Conservation (phyloP, 1,284 basidiomycete species). For the Cutaneotrichosporon cavernicola region DNA sequence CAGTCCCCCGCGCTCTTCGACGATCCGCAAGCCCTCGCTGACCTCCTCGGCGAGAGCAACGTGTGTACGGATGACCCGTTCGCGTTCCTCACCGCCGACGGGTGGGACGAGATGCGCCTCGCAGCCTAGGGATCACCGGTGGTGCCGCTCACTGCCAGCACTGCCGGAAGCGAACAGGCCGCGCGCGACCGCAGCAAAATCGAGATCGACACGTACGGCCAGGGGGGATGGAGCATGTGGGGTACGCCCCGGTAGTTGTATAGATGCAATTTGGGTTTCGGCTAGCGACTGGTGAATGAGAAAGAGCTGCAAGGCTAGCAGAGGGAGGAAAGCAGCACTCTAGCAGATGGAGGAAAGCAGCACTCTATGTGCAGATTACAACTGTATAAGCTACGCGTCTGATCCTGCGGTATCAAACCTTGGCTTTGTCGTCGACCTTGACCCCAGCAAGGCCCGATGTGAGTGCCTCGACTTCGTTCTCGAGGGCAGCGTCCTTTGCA, state of each 20-base stretch:
- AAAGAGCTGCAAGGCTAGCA: no score
- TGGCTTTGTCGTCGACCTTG: conserved; percentile 8
- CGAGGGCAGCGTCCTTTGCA: background rate
- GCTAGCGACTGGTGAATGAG: no score
- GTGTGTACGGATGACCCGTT: conserved; percentile 32
- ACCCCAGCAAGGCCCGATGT: conserved; percentile 8
- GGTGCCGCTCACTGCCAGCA: no score
- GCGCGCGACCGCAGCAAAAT: background rate
- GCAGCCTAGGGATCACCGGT: background rate
- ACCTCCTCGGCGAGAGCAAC: conserved; percentile 28
- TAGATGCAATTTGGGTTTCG: no score
- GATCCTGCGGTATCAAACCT: background rate
- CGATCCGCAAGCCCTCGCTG: conserved; percentile 26
- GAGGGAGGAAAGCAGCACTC: background rate
- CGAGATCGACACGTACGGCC: no score
- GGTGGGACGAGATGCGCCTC: conserved; percentile 21
- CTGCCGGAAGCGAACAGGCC: no score
- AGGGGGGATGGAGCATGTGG: no score
- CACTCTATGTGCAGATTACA: background rate
- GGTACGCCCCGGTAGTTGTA: no score
- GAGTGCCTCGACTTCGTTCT: conserved; percentile 15
- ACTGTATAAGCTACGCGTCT: background rate
- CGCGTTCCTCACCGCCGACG: conserved; percentile 27
- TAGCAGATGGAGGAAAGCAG: background rate
- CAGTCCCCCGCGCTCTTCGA: conserved; percentile 23